Evolutionary conservation across 2,329 filamentous ascomycete genomes (phyloP).

Genomic region (Aspergillus ibericus): DNA sequence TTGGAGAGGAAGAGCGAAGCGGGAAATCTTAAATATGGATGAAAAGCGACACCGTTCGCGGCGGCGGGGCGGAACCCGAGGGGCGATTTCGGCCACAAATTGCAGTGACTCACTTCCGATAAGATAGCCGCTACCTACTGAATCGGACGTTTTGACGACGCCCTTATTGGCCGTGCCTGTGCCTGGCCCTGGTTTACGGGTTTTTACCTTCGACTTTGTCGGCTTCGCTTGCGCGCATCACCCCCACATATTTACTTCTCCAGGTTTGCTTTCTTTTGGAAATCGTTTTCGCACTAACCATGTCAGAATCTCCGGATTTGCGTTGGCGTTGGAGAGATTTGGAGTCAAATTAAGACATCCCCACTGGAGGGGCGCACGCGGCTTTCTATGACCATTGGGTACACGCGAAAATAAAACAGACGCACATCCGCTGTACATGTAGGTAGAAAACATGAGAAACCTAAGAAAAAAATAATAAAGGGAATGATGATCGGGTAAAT

Average conservation of each 20-base stretch:
- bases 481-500: slow-evolving; percentile 3
- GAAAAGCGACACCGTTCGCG: slow-evolving; percentile 11
- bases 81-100: slow-evolving; percentile 30
- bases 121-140: slow-evolving; percentile 24
- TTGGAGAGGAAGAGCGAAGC: slow-evolving; percentile 19
- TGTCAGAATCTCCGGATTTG: background rate
- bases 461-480: background rate
- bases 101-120: slow-evolving; percentile 29
- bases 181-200: background rate
- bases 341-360: background rate
- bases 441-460: slow-evolving; percentile 4
- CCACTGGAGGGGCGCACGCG: background rate
- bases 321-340: background rate
- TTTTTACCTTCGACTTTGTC: too few relatives aligned
- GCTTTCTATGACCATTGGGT: background rate
- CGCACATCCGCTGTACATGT: slow-evolving; percentile 2
- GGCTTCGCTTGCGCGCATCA: background rate
- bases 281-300: background rate
- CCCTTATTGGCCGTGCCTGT: slow-evolving; percentile 9
- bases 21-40: slow-evolving; percentile 26
- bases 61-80: slow-evolving; percentile 26
- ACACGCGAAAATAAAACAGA: background rate
- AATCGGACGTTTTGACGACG: background rate
- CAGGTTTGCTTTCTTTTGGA: background rate
- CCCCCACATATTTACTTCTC: background rate